Percentiles rank a stretch among this genome's conserved stretches.
Evolutionary conservation across 169 alveolate genomes (phyloP).

Genomic region (Cryptosporidium ubiquitum): DNA sequence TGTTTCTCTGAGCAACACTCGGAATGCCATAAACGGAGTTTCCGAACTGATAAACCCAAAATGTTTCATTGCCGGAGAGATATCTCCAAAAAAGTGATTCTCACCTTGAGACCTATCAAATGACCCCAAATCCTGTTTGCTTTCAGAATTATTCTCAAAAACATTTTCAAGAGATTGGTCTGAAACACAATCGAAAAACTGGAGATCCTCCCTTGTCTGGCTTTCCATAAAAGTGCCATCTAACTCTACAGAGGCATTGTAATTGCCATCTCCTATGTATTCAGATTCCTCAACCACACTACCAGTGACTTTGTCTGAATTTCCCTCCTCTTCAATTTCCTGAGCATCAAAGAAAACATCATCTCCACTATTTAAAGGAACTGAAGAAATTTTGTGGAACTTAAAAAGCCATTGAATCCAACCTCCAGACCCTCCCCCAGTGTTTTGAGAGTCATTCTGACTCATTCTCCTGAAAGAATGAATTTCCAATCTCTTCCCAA

Average conservation of each 20-base stretch:
- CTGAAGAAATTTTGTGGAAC: conserved; percentile 41
- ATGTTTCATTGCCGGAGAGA: background rate
- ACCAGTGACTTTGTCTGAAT: background rate
- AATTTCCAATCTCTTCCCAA: conserved; percentile 45
- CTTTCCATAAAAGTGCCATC: conserved; percentile 3
- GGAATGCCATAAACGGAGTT: conserved; percentile 43
- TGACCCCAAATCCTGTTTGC: background rate
- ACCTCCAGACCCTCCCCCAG: conserved; percentile 1
- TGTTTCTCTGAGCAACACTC: conserved; percentile 53
- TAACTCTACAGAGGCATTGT: conserved; percentile 19
- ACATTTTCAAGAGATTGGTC: conserved; percentile 14
- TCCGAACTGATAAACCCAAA: conserved; percentile 26
- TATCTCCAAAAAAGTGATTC: background rate
- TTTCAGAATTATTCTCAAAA: background rate
- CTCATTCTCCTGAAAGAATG: background rate
- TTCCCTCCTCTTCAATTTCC: background rate
- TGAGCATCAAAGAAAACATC: conserved; percentile 55
- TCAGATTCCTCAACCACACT: background rate
- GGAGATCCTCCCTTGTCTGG: background rate
- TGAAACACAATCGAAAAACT: conserved; percentile 58
- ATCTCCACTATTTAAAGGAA: background rate
- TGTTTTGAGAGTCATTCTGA: background rate
- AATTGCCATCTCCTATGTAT: background rate
- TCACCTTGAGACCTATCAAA: background rate
- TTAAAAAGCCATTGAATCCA: conserved; percentile 73